Conservation (phyloP, 2,329 filamentous ascomycete species). For the Exophiala mesophila region DNA sequence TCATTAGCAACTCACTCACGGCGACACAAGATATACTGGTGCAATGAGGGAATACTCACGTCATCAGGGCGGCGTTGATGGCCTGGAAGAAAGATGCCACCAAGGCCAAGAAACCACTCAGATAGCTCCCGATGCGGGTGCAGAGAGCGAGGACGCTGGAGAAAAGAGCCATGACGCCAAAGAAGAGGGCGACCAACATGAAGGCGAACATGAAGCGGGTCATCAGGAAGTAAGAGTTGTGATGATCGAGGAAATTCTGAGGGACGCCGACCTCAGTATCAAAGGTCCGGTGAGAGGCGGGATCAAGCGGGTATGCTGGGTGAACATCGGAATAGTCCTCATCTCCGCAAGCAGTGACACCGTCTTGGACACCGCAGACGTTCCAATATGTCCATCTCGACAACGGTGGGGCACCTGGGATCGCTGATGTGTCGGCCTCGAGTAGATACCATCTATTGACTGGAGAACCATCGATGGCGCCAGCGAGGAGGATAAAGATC, state of each 20-base stretch:
- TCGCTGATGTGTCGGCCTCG: conserved; percentile 67
- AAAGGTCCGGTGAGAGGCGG: conserved; percentile 54
- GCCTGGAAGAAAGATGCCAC: conserved; percentile 56
- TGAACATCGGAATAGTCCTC: conserved; percentile 61
- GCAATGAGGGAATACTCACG: conserved; percentile 54
- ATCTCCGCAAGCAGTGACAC: conserved; percentile 39
- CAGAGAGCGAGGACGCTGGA: conserved; percentile 47
- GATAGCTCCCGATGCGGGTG: conserved; percentile 46
- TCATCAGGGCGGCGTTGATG: conserved; percentile 55
- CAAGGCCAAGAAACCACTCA: conserved; percentile 50
- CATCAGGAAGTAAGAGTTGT: conserved; percentile 71
- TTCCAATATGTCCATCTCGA: conserved; percentile 92
- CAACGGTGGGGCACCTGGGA: conserved; percentile 59
- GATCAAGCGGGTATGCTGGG: conserved; percentile 63
- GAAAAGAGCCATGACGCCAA: conserved; percentile 49
- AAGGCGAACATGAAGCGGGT: conserved; percentile 93
- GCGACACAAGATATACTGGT: too few species aligned
- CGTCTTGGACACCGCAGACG: conserved; percentile 60
- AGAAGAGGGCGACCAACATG: conserved; percentile 78
- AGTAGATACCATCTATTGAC: conserved; percentile 82
- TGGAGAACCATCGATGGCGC: conserved; percentile 50
- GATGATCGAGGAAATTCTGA: conserved; percentile 50
- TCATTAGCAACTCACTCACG: too few species aligned
- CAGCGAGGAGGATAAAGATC: conserved; percentile 62
- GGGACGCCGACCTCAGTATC: conserved; percentile 51